Base-by-base conservation (phyloP, 2,329 filamentous ascomycete genomes). In the Cordyceps sp. region DNA sequence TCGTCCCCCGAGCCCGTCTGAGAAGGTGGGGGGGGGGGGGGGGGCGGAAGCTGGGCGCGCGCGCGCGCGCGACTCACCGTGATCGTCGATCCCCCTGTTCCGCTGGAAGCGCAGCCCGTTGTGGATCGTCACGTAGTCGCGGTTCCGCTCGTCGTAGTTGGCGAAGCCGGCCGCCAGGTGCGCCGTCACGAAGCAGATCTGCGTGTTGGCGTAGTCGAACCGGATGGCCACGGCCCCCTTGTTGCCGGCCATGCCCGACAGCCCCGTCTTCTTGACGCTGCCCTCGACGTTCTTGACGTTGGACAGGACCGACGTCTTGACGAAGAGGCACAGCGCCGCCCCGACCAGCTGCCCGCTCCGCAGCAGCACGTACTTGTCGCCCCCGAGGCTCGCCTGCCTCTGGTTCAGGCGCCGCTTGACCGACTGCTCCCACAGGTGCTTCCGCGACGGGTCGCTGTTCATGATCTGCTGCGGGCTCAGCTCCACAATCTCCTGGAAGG, bases 401-500 rank as follows among this genome's bases (percentile, higher is more conserved):
- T 59, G 55, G 44, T 96, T 94, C 25, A 98, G 57, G 12, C 78
- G 83, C 29, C 62, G 64, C 41, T 78, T 77, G 17, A 96, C 85
- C 4, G 81, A 77, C 33, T 66, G 59, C 50, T 98, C 90, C 90
- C 90, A 98, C 15, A 77, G 60, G 39, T 84, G 76, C 41, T 88
- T 82, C 33, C 82, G 71, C 4, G 76, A 73, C 1, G 90, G 90
- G 49, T 98, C 88, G 37, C 86, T 96, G 41, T 92, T 93, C 85
- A 98, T 94, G 47, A 98, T 96, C 48, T 98, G 90, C 51, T 96
- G 88, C 13, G 92, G 90, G 44, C 84, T 94, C 29, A 98, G 62
- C 48, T 93, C 83, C n/a, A 98, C 90, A 39, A 98, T 96, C 54
- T 98, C 90, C 49, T 98, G 90, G 45, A 98, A 96, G 0, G 84